These are phyloP conservation scores for Tetraselmis striata DNA, from an alignment of 139 green algal genomes.

Conservation along the genomic window DNA sequence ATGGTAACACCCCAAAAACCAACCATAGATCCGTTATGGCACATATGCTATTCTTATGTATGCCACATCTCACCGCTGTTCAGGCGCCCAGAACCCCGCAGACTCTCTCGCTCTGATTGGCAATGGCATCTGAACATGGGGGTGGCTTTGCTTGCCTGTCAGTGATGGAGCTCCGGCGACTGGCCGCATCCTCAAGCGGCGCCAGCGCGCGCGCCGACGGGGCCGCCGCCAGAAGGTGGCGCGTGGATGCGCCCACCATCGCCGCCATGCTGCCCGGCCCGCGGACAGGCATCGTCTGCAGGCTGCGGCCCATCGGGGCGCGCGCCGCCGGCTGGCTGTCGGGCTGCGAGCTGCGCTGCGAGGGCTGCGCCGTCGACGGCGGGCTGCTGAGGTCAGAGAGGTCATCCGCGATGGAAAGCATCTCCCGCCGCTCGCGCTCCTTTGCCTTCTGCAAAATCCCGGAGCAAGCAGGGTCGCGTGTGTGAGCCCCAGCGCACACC, in stretches of 20 bases:
- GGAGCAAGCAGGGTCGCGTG: not conserved
- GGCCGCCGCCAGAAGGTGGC: not conserved
- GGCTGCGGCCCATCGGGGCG: not conserved
- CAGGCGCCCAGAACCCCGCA: no score
- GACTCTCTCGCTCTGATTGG: no score
- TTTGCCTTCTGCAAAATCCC: not conserved
- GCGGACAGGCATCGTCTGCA: not conserved
- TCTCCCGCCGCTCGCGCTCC: not conserved
- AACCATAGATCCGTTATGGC: no score
- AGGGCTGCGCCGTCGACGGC: no score
- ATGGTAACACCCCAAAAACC: no score
- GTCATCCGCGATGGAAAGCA: not conserved
- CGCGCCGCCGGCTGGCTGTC: not conserved
- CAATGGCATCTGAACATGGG: no score
- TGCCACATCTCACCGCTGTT: no score
- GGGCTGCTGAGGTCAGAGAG: not conserved
- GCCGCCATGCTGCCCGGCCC: not conserved
- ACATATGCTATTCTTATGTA: no score
- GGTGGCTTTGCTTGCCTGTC: no score
- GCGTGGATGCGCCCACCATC: not conserved
- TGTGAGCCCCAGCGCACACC: not conserved
- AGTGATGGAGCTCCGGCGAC: no score
- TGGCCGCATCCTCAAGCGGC: not conserved
- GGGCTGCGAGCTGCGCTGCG: not conserved
- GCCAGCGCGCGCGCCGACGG: not conserved